A percentile compares a stretch with the other conserved stretches of the same genome.
These are phyloP conservation scores for Ophiostoma tasmaniense DNA, from an alignment of 2,329 filamentous ascomycete genomes.

Conservation along the genomic window DNA sequence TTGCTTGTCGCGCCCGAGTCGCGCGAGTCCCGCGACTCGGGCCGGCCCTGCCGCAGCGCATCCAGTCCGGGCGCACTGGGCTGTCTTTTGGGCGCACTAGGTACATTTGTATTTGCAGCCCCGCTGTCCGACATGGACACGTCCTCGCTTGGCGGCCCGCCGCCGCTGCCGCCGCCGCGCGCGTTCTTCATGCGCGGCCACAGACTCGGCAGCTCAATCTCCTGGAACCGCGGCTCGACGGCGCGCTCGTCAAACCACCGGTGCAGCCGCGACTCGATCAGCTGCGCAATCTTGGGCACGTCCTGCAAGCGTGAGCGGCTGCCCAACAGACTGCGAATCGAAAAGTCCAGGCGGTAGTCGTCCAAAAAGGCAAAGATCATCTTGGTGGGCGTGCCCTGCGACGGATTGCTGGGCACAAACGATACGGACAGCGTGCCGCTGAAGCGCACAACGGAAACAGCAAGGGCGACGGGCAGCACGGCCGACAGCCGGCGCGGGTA, in stretches of 20 bases:
- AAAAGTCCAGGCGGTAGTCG: slow-evolving; percentile 78
- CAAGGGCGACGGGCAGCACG: slow-evolving; percentile 81
- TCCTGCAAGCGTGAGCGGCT: slow-evolving; percentile 74
- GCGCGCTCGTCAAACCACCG: slow-evolving; percentile 82
- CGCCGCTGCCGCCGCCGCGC: slow-evolving; percentile 44
- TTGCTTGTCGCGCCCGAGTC: slow-evolving; percentile 27
- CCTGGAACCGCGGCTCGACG: slow-evolving; percentile 79
- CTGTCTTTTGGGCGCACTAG: background rate
- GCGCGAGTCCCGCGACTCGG: slow-evolving; percentile 27
- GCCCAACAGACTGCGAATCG: slow-evolving; percentile 69
- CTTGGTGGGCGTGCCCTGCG: slow-evolving; percentile 67
- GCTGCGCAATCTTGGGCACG: slow-evolving; percentile 78
- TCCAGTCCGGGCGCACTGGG: slow-evolving; percentile 4
- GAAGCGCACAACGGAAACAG: slow-evolving; percentile 87
- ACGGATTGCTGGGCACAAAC: slow-evolving; percentile 70
- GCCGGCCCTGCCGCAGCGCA: slow-evolving; percentile 15
- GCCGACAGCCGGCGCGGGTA: slow-evolving; percentile 87
- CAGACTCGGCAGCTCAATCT: slow-evolving; percentile 71
- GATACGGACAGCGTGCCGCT: slow-evolving; percentile 90
- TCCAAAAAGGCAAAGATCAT: slow-evolving; percentile 91
- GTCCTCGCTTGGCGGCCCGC: slow-evolving; percentile 16
- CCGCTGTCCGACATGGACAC: slow-evolving; percentile 12
- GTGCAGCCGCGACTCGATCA: slow-evolving; percentile 71
- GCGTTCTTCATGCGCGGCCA: slow-evolving; percentile 84
- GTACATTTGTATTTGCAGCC: background rate